These are phyloP conservation scores for Metschnikowia cerradonensis DNA, from an alignment of 805 yeast genomes.

Conservation along the genomic window DNA sequence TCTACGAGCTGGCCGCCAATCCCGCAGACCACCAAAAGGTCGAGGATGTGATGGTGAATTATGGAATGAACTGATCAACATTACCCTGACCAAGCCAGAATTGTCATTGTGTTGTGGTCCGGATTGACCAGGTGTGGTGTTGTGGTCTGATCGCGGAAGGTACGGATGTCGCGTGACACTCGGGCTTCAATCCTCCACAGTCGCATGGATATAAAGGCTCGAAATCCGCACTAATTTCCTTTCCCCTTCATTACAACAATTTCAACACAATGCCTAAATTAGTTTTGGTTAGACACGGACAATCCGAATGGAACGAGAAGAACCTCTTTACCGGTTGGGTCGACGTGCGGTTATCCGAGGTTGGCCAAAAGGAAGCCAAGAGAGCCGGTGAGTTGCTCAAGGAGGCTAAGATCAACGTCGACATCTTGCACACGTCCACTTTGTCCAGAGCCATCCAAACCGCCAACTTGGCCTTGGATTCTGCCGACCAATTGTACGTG, in stretches of 20 bases:
- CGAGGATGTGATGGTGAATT: conserved; percentile 12
- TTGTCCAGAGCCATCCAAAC: conserved; percentile 95
- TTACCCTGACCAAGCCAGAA: not conserved
- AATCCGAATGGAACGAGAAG: conserved; percentile 98
- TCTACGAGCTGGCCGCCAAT: conserved; percentile 89
- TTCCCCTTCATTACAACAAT: not conserved
- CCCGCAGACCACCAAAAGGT: conserved; percentile 73
- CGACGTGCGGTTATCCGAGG: conserved; percentile 78
- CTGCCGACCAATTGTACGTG: conserved; percentile 84
- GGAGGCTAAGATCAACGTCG: conserved; percentile 83
- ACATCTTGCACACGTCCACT: conserved; percentile 84
- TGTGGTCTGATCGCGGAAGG: conserved; percentile 8
- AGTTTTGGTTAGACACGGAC: conserved; percentile 97
- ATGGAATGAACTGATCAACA: not conserved
- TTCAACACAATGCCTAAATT: conserved; percentile 51
- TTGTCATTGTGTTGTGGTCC: not conserved
- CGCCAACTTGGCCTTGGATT: conserved; percentile 87
- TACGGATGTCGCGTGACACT: conserved; percentile 6
- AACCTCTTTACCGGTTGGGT: conserved; percentile 99
- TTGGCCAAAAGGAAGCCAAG: conserved; percentile 86
- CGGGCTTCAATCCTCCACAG: conserved; percentile 22
- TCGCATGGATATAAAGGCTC: not conserved
- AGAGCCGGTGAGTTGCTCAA: conserved; percentile 90
- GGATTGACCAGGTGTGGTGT: too few species aligned
- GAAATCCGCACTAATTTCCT: conserved; percentile 2